Base-by-base conservation (phyloP, 192 early-diverging fungal genomes). In the Physocladia obscura region DNA sequence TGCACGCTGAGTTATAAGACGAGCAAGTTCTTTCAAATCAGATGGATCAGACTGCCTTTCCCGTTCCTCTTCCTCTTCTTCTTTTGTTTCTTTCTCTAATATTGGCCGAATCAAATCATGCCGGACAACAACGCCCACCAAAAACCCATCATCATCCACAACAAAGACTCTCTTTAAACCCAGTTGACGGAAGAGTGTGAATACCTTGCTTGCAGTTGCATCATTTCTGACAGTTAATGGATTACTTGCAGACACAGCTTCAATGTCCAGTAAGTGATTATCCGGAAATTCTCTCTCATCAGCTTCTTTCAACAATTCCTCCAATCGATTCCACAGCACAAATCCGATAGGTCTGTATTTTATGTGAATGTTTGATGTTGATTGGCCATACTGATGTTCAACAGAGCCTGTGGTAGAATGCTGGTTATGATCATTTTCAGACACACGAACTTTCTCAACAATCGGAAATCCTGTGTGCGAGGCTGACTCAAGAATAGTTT, bases 141-240 rank as follows among this genome's bases (percentile, higher is more conserved):
- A 36, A 48, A 70, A 74, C 22, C 71, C 71, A 19, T 69, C 67
- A n/a, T 27, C 27, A 52, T 74, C 62, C 24, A 79, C 75, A 8
- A 79, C 78, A 35, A 79, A 60, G 11, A 79, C 48, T 19, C 73
- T 64, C 47, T 73, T 67, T 44, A 79, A 51, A 19, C 78, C 78
- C 19, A 79, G 51, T 29, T 60, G 44, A 15, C 78, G 62, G 35
- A 79, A 37, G 17, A 79, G 21, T 0, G 49, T 32, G 61, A 70
- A 79, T 26, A 76, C 78, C 60, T 79, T 79, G 32, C 57, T 26
- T 4, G 75, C 78, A 2, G 71, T 64, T 24, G 71, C 35, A 35
- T 74, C 74, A 24, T 73, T 67, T 34, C 67, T 30, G 19, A 79
- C 74, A 4, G 73, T 54, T 15, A 54, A 44, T 69, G 49, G 57